phyloP scores from a whole-genome alignment of 805 yeast species.

The Candida railenensis region DNA sequence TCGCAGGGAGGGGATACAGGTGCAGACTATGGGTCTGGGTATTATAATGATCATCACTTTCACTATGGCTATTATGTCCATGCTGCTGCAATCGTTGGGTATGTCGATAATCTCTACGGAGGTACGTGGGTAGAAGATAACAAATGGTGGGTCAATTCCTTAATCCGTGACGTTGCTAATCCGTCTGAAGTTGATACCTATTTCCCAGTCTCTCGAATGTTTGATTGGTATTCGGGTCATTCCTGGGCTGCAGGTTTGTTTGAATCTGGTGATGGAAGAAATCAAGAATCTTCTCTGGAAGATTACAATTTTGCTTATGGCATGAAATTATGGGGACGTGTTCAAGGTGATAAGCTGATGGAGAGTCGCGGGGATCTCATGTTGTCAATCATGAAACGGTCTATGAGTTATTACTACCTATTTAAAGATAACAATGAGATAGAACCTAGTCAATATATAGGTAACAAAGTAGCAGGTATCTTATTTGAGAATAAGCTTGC shows the following conservation, averaged over 20 bases:
- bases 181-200: constrained; percentile 51
- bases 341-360: constrained; percentile 52
- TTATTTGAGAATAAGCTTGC: constrained; percentile 70
- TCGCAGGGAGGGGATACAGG: constrained; percentile 12
- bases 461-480: constrained; percentile 67
- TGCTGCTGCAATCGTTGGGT: constrained; percentile 24
- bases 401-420: constrained; percentile 57
- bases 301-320: constrained; percentile 70
- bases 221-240: constrained; percentile 75
- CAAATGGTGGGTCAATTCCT: constrained; percentile 56
- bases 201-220: constrained; percentile 64
- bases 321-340: constrained; percentile 67
- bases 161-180: constrained; percentile 68
- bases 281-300: constrained; percentile 70
- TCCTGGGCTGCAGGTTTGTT: constrained; percentile 73
- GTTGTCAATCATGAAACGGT: constrained; percentile 51
- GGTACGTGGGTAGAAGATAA: constrained; percentile 50
- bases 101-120: constrained; percentile 31
- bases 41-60: constrained; percentile 35
- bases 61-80: constrained; percentile 28
- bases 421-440: constrained; percentile 41
- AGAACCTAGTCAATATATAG: constrained; percentile 50
- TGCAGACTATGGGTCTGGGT: constrained; percentile 26
- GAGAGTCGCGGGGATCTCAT: constrained; percentile 57
- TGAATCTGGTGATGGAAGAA: constrained; percentile 64